phyloP scores from a whole-genome alignment of 225 moss, liverwort and hornwort genomes.

The Sphagnum contortum region DNA sequence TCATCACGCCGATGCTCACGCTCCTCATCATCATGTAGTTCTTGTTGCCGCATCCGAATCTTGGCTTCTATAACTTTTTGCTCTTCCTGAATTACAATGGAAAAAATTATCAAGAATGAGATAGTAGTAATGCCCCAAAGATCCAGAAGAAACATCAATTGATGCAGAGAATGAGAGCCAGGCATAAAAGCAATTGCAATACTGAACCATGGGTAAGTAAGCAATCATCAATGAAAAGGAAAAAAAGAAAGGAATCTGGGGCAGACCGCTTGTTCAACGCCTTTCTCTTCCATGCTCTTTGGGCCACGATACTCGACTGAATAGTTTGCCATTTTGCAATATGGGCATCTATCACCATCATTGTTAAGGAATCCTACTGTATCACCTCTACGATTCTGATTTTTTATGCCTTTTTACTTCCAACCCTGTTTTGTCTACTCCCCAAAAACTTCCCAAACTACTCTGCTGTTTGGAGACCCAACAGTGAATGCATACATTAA shows the following conservation, averaged over 20 bases:
- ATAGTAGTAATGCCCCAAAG: too few relatives aligned
- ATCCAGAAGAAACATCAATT: neutral
- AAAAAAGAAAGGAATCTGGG: too few relatives aligned
- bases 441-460: neutral
- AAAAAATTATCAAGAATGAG: too few relatives aligned
- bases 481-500: too few relatives aligned
- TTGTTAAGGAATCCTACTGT: too few relatives aligned
- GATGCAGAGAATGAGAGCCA: too few relatives aligned
- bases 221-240: too few relatives aligned
- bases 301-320: constrained; percentile 58
- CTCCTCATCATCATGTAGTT: constrained; percentile 45
- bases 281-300: constrained; percentile 60
- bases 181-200: too few relatives aligned
- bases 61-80: constrained; percentile 65
- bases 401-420: neutral
- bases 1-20: constrained; percentile 33
- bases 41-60: constrained; percentile 58
- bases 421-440: neutral
- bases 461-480: neutral
- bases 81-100: constrained; percentile 29
- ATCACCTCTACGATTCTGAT: too few relatives aligned
- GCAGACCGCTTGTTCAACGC: constrained; percentile 56
- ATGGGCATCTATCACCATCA: constrained; percentile 36
- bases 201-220: too few relatives aligned
- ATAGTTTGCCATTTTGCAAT: constrained; percentile 46